Conservation (phyloP, 2,329 filamentous ascomycete species). For the Aplosporella prunicola region DNA sequence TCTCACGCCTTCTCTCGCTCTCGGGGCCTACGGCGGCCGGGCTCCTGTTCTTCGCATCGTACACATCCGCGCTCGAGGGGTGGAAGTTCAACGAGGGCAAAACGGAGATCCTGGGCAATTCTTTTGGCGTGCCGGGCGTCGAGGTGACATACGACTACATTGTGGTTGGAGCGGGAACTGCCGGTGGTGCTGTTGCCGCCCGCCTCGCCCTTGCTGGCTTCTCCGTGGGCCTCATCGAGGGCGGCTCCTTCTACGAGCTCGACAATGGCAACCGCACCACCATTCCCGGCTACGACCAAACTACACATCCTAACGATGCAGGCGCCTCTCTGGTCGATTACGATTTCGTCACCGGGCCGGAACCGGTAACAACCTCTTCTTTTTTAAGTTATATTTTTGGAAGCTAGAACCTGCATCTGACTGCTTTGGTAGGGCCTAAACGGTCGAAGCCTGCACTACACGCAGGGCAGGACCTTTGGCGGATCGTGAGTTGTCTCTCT, state of each 20-base stretch:
- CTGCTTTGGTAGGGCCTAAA: not conserved
- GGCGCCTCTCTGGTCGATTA: conserved; percentile 12
- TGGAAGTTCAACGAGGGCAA: too few relatives aligned
- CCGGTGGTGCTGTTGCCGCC: conserved; percentile 20
- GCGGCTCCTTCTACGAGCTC: conserved; percentile 19
- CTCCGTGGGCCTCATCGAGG: conserved; percentile 22
- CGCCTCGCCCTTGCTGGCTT: conserved; percentile 18
- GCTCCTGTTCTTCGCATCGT: too few relatives aligned
- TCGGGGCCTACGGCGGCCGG: too few relatives aligned
- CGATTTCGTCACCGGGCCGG: not conserved
- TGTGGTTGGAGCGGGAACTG: conserved; percentile 19
- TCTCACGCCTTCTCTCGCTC: too few relatives aligned
- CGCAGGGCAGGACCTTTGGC: conserved; percentile 18
- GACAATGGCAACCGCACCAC: conserved; percentile 19
- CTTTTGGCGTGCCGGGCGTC: conserved; percentile 12
- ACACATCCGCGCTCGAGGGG: too few relatives aligned
- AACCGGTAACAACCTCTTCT: not conserved
- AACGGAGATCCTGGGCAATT: conserved; percentile 6
- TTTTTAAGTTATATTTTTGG: not conserved
- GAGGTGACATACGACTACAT: conserved; percentile 23
- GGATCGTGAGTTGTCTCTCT: too few relatives aligned
- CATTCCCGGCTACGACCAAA: conserved; percentile 16
- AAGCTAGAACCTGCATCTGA: not conserved
- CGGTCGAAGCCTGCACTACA: conserved; percentile 16
- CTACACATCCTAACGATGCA: too few relatives aligned